These are phyloP conservation scores for Durio zibethinus DNA, from an alignment of 345 rosid species.

Conservation along the genomic window DNA sequence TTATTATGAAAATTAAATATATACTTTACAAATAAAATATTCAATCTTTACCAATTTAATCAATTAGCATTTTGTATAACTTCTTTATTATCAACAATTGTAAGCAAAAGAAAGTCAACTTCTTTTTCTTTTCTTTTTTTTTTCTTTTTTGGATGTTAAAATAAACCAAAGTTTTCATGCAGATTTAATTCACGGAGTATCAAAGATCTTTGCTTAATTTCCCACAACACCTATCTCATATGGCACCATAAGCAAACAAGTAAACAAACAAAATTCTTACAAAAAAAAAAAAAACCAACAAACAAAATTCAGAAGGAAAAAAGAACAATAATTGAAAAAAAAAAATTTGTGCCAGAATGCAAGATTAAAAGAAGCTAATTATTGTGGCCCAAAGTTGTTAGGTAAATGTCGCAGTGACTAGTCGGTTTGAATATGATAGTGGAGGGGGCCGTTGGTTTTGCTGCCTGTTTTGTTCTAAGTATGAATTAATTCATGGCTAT, in stretches of 20 bases:
- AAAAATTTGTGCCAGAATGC: not conserved
- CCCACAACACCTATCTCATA: not conserved
- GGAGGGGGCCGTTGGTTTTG: too few relatives aligned
- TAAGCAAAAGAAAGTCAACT: not conserved
- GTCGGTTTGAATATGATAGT: not conserved
- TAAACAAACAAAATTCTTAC: too few relatives aligned
- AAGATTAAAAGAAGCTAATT: not conserved
- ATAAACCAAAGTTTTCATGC: not conserved
- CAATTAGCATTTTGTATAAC: too few relatives aligned
- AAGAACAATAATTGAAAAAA: not conserved
- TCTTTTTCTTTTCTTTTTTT: too few relatives aligned
- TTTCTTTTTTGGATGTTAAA: too few relatives aligned
- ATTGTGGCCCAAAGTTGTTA: conserved; percentile 1
- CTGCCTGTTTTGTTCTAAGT: not conserved
- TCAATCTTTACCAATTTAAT: too few relatives aligned
- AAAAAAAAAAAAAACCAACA: too few relatives aligned
- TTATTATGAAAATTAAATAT: too few relatives aligned
- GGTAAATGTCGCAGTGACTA: not conserved
- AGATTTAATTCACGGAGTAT: not conserved
- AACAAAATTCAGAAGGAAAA: not conserved
- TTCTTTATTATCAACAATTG: too few relatives aligned
- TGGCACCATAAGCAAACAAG: not conserved
- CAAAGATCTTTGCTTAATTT: not conserved
- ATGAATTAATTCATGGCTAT: not conserved
- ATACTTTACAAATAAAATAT: too few relatives aligned